A percentile compares a stretch with the other conserved stretches of the same genome.
Evolutionary conservation across 2,329 filamentous ascomycete genomes (phyloP).

Genomic region (Penicillium sp.): DNA sequence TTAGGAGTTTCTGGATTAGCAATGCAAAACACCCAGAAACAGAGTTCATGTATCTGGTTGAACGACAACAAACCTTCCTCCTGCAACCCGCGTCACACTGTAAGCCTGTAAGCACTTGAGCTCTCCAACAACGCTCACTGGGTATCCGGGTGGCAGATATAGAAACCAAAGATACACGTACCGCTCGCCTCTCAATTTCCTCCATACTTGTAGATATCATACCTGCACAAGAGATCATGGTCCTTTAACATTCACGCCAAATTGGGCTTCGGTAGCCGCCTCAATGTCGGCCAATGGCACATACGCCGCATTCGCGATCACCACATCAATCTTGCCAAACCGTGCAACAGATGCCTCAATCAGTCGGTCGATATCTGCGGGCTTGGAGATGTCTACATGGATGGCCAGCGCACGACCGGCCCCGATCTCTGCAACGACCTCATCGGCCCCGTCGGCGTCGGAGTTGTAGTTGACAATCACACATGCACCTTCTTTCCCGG

Average conservation of each 20-base stretch:
- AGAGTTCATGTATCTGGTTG: too few species aligned
- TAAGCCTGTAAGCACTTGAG: too few species aligned
- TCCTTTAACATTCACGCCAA: slow-evolving; percentile 61
- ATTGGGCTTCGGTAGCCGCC: slow-evolving; percentile 53
- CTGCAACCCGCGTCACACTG: too few species aligned
- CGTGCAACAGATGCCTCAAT: slow-evolving; percentile 53
- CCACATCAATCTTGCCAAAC: slow-evolving; percentile 62
- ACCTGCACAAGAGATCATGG: slow-evolving; percentile 53
- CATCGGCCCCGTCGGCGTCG: slow-evolving; percentile 59
- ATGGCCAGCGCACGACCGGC: slow-evolving; percentile 55
- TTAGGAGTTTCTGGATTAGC: too few species aligned
- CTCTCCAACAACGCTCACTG: too few species aligned
- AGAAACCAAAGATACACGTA: too few species aligned
- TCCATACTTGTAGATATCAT: too few species aligned
- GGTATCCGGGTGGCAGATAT: too few species aligned
- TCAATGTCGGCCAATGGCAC: slow-evolving; percentile 55
- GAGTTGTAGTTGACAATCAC: slow-evolving; percentile 23
- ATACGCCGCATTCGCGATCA: slow-evolving; percentile 60
- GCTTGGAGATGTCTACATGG: slow-evolving; percentile 57
- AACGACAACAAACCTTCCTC: too few species aligned
- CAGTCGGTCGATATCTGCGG: slow-evolving; percentile 53
- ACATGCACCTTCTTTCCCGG: background rate
- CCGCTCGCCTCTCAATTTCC: too few species aligned
- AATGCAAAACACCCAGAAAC: too few species aligned
- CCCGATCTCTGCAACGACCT: slow-evolving; percentile 53